A percentile compares a stretch with the other conserved stretches of the same genome.
Evolutionary conservation across 352 stramenopile species (phyloP).

Genomic region (Peronospora belbahrii): DNA sequence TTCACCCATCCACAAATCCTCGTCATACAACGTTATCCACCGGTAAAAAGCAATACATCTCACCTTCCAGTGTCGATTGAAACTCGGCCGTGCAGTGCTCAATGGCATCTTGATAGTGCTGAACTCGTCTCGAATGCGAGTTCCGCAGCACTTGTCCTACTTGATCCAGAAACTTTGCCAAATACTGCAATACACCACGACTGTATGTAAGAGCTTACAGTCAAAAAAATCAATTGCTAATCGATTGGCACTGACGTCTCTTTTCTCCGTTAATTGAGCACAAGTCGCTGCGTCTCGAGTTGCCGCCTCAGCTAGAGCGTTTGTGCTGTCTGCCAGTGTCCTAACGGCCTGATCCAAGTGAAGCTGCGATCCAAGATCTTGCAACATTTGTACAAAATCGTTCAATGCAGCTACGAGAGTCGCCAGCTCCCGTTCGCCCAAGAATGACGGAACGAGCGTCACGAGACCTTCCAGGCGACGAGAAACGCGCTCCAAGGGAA

Average conservation of each 20-base stretch:
- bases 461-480: constrained; percentile 7
- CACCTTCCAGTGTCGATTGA: constrained; percentile 26
- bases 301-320: constrained; percentile 2
- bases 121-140: constrained; percentile 28
- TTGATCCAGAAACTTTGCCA: constrained; percentile 31
- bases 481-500: constrained; percentile 2
- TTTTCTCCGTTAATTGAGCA: constrained; percentile 13
- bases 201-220: background rate
- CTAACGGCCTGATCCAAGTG: constrained; percentile 1
- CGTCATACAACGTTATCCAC: no score
- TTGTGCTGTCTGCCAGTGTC: background rate
- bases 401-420: constrained; percentile 8
- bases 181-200: constrained; percentile 2
- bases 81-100: constrained; percentile 26
- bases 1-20: background rate
- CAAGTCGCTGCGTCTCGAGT: background rate
- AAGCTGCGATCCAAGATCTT: background rate
- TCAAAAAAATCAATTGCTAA: background rate
- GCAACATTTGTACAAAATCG: constrained; percentile 2
- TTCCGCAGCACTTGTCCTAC: constrained; percentile 29
- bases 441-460: constrained; percentile 14
- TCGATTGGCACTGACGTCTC: constrained; percentile 7
- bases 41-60: no score
- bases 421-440: constrained; percentile 9
- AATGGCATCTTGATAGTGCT: constrained; percentile 25